Evolutionary conservation across 495 filamentous ascomycete genomes (phyloP).

Genomic region (Letharia columbiana): DNA sequence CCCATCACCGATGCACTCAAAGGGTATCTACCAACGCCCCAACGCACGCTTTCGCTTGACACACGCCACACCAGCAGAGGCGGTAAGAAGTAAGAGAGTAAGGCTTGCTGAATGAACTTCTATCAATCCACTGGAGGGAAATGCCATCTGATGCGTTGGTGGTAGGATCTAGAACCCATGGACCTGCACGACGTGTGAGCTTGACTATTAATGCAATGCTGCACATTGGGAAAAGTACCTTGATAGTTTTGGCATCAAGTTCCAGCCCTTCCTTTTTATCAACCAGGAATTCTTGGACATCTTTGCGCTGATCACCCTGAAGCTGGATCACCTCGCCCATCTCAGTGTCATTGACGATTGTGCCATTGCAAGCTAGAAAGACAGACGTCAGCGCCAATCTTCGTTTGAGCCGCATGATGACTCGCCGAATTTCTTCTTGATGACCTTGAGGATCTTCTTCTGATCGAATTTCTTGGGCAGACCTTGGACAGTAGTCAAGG

Average conservation of each 20-base stretch:
- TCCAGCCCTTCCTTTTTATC: conserved; percentile 89
- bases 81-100: conserved; percentile 19
- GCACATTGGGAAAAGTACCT: conserved; percentile 44
- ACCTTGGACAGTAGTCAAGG: conserved; percentile 98
- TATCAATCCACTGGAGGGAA: conserved; percentile 37
- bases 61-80: conserved; percentile 13
- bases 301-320: conserved; percentile 97
- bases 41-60: conserved; percentile 17
- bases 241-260: conserved; percentile 93
- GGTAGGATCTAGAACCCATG: conserved; percentile 47
- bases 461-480: conserved; percentile 96
- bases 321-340: conserved; percentile 99
- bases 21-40: conserved; percentile 34
- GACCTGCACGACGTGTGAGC: conserved; percentile 33
- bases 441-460: conserved; percentile 99
- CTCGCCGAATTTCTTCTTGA: conserved; percentile 99
- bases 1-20: conserved; percentile 8
- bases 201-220: neutral
- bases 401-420: conserved; percentile 21
- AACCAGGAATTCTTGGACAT: conserved; percentile 94
- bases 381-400: neutral
- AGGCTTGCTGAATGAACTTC: conserved; percentile 19
- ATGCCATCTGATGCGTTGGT: conserved; percentile 34
- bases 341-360: conserved; percentile 91
- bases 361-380: conserved; percentile 93